Conservation (phyloP, 345 rosid species). For the Bruguiera gymnorhiza region DNA sequence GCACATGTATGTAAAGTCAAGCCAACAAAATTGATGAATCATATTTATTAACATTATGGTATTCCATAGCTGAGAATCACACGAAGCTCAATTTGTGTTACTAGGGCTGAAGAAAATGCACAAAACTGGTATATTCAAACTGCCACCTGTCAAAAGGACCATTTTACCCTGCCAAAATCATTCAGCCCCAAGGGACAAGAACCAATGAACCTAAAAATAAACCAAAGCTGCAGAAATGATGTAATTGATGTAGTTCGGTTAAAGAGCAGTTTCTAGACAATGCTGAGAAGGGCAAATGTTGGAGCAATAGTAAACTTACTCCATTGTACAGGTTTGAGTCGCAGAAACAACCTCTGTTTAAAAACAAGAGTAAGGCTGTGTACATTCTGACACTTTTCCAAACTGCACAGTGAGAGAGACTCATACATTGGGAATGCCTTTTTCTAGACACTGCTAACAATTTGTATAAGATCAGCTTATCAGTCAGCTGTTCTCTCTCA, state of each 20-base stretch:
- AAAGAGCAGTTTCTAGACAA: too few relatives aligned
- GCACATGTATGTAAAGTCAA: slow-evolving; percentile 74
- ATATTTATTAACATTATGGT: background rate
- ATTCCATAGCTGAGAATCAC: background rate
- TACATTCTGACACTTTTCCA: too few relatives aligned
- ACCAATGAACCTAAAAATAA: background rate
- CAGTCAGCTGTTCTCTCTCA: background rate
- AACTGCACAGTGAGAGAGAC: too few relatives aligned
- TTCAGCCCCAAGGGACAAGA: background rate
- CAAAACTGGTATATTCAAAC: background rate
- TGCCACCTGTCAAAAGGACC: background rate
- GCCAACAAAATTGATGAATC: slow-evolving; percentile 30
- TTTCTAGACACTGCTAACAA: background rate
- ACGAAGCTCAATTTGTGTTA: background rate
- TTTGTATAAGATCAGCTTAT: background rate
- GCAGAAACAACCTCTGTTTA: too few relatives aligned
- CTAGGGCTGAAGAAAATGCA: background rate
- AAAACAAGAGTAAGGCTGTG: too few relatives aligned
- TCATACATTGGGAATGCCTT: background rate
- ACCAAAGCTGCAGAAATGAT: background rate
- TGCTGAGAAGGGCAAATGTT: too few relatives aligned
- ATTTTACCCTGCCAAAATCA: background rate
- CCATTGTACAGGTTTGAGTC: too few relatives aligned
- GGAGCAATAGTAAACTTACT: too few relatives aligned
- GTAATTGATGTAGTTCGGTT: background rate